Base-by-base conservation (phyloP, 179 eudicot genomes). In the Nepenthes alata region DNA sequence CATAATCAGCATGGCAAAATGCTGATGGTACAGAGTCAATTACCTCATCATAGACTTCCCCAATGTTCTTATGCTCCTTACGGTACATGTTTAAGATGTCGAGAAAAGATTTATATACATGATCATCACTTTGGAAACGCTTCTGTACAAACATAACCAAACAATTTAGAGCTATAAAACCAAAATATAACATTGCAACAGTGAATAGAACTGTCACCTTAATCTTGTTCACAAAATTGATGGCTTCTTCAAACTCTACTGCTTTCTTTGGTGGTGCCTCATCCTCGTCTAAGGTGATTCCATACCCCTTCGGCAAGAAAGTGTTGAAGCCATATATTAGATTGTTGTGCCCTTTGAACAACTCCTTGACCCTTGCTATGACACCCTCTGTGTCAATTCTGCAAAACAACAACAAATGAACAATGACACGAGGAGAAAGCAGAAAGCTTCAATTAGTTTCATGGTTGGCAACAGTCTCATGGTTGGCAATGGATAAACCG, bases 211-310 rank as follows among this genome's bases (percentile, higher is more conserved):
- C 53, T 3, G 47, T 66, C 66, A 89, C 98, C 98, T 93, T 93
- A 68, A 93, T 93, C 78, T 93, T 93, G 81, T 89, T 89, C 13
- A 93, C 98, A 77, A 93, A 93, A 78, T 67, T 83, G 62, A 87
- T 93, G 55, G 98, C 98, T 71, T 89, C 98, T 53, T 82, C 97
- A 76, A 93, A 93, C 82, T 93, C 94, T 59, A 93, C 95, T 1
- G 80, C 78, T 74, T 82, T 83, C 70, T 93, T 93, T 37, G 86
- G 83, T 5, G 85, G 91, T 63, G 84, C 75, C 65, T 82, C 96
- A 55, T 78, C 95, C 49, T 88, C 91, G 41, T 85, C 94, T 37
- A 89, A 57, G 65, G 87, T 85, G 60, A 93, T 93, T 74, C 89
- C 98, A 75, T 77, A 89, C 36, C 98, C 97, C 76, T 93, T 93